Evolutionary conservation across 306 rosid genomes (phyloP).

Genomic region (Hippophae tibetana): DNA sequence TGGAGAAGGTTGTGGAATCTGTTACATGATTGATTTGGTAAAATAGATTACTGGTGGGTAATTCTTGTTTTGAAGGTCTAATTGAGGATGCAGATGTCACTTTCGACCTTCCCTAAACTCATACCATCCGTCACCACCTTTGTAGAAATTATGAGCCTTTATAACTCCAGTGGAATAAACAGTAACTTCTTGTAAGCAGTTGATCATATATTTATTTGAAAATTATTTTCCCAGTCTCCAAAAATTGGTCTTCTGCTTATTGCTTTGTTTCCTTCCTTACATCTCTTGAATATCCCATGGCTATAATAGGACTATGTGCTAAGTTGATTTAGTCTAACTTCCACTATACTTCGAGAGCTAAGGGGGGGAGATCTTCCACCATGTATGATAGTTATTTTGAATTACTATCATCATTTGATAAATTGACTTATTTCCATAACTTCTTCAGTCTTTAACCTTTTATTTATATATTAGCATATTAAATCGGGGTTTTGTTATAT

Average conservation of each 20-base stretch:
- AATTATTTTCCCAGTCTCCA: neutral
- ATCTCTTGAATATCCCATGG: too few species aligned
- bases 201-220: neutral
- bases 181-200: neutral
- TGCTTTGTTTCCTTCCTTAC: too few species aligned
- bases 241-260: neutral
- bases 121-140: neutral
- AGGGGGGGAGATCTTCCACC: too few species aligned
- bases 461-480: neutral
- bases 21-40: neutral
- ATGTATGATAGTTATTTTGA: too few species aligned
- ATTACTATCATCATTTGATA: too few species aligned
- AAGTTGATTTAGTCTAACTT: neutral
- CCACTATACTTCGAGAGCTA: too few species aligned
- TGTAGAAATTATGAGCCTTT: constrained; percentile 5
- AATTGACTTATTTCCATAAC: neutral
- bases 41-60: neutral
- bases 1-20: neutral
- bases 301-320: neutral
- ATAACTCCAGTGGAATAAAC: neutral
- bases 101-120: neutral
- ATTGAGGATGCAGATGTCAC: too few species aligned
- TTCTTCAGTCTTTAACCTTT: neutral
- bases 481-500: constrained; percentile 12
- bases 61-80: too few species aligned